Evolutionary conservation across 2,329 filamentous ascomycete genomes (phyloP), one percentile per base, ranked within the genome.

Genomic region (Fusarium pseudonygamai): DNA sequence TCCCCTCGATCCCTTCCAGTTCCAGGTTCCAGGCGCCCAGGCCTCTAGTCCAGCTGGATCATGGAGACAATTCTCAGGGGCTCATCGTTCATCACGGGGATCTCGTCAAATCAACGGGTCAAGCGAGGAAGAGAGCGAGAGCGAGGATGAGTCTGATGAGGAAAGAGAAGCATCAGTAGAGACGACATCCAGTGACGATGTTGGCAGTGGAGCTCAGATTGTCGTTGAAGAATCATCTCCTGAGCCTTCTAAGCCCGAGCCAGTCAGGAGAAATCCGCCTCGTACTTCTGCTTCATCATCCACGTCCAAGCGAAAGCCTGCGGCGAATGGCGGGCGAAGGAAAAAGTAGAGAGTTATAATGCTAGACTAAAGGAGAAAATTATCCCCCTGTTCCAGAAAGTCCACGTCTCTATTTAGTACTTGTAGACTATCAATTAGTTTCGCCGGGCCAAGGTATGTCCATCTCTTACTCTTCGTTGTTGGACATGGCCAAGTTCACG

Each of bases 1-100:
- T 42, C 72, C 71, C 9, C 63, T 81, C 20, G 85, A 90, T 66
- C 87, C 88, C 9, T 89, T 90, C 67, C 83, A 84, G 69, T 90
- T 86, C 76, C 87, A 89, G 79, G 86, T 85, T 8, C 81, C 80
- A 28, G 85, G 84, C 18, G 77, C 86, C 40, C 84, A 83, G 37
- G 79, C 79, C 60, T 75, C 83, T 20, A 78, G 78, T 58, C 79
- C 81, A 52, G 78, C 77, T 53, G 72, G 79, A 20, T 78, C 82
- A 50, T 82, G 82, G 73, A 81, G 83, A 58, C 80, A 82, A 56
- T 76, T 78, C 22, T 81, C 82, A 22, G 83, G 82, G n/a, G 64
- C 77, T 64, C 76, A 80, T 37, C 75, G 78, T 45, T 69, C 69
- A 16, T 75, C 76, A 57, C 74, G 75, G 47, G 78, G 76, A 37